Evolutionary conservation across 2,329 filamentous ascomycete genomes (phyloP).

Genomic region (Pseudopithomyces chartarum): DNA sequence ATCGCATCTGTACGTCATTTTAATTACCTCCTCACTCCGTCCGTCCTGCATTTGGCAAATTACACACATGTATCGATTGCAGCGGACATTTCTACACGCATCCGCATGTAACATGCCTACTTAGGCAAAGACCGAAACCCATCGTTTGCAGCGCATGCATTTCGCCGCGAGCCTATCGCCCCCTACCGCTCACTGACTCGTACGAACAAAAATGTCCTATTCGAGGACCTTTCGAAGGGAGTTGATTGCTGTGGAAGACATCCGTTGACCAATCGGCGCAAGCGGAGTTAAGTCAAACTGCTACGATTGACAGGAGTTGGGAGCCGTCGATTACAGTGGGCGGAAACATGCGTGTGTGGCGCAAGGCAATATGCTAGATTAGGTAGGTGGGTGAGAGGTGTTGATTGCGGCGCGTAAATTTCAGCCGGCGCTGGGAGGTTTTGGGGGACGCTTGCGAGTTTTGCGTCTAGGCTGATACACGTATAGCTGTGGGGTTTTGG

Average conservation of each 20-base stretch:
- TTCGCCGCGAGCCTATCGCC: neutral
- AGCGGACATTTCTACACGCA: neutral
- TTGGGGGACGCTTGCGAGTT: neutral
- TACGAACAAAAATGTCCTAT: neutral
- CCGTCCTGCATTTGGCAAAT: neutral
- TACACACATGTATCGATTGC: neutral
- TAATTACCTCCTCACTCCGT: too few relatives aligned
- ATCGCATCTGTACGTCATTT: too few relatives aligned
- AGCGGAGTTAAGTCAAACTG: neutral
- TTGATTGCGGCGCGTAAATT: constrained; percentile 1
- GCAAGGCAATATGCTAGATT: neutral
- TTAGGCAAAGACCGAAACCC: neutral
- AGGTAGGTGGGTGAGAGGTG: neutral
- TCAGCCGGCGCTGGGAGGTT: neutral
- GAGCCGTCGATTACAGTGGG: neutral
- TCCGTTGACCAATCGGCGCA: too few relatives aligned
- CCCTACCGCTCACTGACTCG: too few relatives aligned
- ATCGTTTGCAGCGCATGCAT: neutral
- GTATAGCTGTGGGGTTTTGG: too few relatives aligned
- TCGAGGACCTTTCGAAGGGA: neutral
- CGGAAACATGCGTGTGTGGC: neutral
- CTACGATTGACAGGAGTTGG: neutral
- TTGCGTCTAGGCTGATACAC: neutral
- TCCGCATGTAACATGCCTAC: neutral
- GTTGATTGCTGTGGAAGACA: neutral